Percentiles rank a stretch among this genome's conserved stretches.
phyloP scores from a whole-genome alignment of 305 asterid genomes.

The Fraxinus albicans region DNA sequence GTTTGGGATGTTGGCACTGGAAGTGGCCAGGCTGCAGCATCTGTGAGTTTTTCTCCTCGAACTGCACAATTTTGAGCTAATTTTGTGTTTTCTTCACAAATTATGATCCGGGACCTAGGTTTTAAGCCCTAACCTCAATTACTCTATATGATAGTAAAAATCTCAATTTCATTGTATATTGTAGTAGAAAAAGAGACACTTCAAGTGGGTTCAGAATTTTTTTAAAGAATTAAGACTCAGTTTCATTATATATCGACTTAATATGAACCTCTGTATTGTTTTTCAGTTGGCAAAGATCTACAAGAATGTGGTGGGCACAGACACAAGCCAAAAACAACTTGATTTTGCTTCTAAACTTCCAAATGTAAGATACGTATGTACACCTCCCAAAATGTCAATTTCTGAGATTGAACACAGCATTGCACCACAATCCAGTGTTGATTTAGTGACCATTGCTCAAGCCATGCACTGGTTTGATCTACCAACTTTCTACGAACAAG shows the following conservation, averaged over 20 bases:
- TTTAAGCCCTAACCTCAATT: neutral
- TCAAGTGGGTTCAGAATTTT: neutral
- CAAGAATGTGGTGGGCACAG: constrained; percentile 75
- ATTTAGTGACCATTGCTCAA: constrained; percentile 58
- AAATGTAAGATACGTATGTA: constrained; percentile 58
- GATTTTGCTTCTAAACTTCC: constrained; percentile 57
- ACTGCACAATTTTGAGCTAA: neutral
- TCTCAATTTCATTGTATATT: neutral
- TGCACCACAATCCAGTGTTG: constrained; percentile 51
- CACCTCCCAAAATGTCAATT: constrained; percentile 50
- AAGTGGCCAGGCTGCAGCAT: constrained; percentile 64
- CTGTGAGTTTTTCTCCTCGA: constrained; percentile 35
- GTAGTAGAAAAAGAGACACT: neutral
- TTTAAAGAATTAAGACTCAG: neutral
- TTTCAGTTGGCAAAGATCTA: constrained; percentile 59
- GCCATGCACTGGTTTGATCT: constrained; percentile 85
- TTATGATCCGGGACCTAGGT: neutral
- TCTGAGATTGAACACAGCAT: constrained; percentile 43
- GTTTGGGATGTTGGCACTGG: constrained; percentile 90
- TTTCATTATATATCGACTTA: neutral
- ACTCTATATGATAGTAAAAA: neutral
- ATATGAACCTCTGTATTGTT: neutral
- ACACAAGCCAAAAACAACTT: constrained; percentile 65
- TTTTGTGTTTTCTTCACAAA: neutral
- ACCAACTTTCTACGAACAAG: constrained; percentile 57